These are phyloP conservation scores for Penicillium ucsense DNA, from an alignment of 495 filamentous ascomycete species.

Conservation along the genomic window DNA sequence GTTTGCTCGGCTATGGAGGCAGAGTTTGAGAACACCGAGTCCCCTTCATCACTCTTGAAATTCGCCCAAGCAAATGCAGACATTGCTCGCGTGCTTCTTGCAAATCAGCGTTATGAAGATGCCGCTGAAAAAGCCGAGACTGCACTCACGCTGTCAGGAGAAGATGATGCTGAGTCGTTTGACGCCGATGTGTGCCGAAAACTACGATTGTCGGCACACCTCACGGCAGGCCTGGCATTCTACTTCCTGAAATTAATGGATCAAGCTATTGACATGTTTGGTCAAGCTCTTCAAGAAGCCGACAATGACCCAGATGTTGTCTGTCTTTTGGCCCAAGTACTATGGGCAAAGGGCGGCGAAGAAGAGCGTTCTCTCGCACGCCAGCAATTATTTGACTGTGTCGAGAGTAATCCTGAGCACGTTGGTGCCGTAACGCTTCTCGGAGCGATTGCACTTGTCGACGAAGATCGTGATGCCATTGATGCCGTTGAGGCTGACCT, in stretches of 20 bases:
- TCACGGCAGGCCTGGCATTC: constrained; percentile 74
- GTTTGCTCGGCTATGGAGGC: constrained; percentile 63
- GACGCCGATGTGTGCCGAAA: constrained; percentile 51
- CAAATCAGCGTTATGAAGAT: constrained; percentile 47
- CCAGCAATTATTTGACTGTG: constrained; percentile 67
- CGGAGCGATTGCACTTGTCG: constrained; percentile 72
- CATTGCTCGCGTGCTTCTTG: constrained; percentile 68
- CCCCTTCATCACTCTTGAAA: constrained; percentile 53
- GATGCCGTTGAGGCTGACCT: constrained; percentile 78
- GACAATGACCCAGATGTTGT: constrained; percentile 71
- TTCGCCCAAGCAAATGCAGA: constrained; percentile 85
- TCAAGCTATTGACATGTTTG: constrained; percentile 67
- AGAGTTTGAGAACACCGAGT: constrained; percentile 78
- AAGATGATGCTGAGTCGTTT: constrained; percentile 40
- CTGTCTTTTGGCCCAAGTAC: constrained; percentile 77
- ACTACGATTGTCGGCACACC: constrained; percentile 70
- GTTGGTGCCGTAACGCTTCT: constrained; percentile 68
- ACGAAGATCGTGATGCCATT: constrained; percentile 64
- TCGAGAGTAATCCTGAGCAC: constrained; percentile 63
- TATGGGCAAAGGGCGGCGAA: constrained; percentile 81
- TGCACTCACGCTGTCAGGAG: constrained; percentile 58
- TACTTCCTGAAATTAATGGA: constrained; percentile 58
- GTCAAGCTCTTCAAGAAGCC: constrained; percentile 70
- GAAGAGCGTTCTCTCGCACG: constrained; percentile 65
- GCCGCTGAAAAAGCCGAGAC: constrained; percentile 66